These are phyloP conservation scores for Penicillium corylophilum DNA, from an alignment of 2,329 filamentous ascomycete species.

Conservation along the genomic window DNA sequence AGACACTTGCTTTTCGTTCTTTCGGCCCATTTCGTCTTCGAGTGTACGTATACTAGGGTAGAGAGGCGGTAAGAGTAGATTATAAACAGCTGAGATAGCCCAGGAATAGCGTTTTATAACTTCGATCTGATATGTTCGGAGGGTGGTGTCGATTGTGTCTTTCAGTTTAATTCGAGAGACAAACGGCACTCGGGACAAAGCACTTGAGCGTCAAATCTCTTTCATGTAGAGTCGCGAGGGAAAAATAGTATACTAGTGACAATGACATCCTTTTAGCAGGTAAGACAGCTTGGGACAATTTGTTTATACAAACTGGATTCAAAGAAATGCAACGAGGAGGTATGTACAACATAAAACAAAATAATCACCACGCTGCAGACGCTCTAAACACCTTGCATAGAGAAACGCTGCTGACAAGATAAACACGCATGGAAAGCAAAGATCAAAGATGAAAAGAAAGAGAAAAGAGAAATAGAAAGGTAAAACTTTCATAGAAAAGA, in stretches of 20 bases:
- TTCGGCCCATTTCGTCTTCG: neutral
- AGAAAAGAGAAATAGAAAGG: neutral
- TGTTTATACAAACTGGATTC: neutral
- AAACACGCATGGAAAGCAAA: slow-evolving; percentile 6
- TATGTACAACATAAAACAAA: slow-evolving; percentile 11
- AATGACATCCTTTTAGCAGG: neutral
- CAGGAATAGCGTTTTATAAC: neutral
- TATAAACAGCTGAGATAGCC: too few species aligned
- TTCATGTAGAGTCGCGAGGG: neutral
- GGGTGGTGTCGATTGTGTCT: neutral
- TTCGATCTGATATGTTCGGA: neutral
- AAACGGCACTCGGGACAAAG: neutral
- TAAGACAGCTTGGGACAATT: neutral
- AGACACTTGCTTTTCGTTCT: neutral
- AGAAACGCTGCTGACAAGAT: slow-evolving; percentile 14
- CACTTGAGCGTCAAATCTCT: neutral
- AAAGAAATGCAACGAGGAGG: neutral
- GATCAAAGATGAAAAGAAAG: neutral
- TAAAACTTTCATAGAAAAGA: neutral
- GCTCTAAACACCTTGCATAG: slow-evolving; percentile 23
- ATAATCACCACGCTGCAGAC: slow-evolving; percentile 16
- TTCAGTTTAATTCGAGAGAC: neutral
- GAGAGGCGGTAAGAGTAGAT: too few species aligned
- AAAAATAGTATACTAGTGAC: neutral
- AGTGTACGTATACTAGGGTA: neutral